A percentile compares a stretch with the other conserved stretches of the same genome.
Conservation (phyloP, 129 eudicot species). For the Kitagawia praeruptora region DNA sequence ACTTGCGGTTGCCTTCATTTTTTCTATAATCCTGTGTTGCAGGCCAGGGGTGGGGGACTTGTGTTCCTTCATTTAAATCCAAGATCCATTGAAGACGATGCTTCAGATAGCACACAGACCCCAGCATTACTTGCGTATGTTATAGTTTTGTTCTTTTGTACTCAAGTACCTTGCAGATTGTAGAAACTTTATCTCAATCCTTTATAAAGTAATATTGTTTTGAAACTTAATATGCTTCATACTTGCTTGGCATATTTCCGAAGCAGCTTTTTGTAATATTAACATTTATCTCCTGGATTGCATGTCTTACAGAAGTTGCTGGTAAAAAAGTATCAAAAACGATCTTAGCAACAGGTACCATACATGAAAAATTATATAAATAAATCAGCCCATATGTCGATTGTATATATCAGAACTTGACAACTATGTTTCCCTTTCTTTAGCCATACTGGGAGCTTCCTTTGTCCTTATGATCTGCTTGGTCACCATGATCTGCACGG, state of each 20-base stretch:
- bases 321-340: too few species aligned
- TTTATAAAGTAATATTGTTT: background rate
- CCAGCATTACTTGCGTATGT: conserved; percentile 46
- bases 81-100: conserved; percentile 26
- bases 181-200: background rate
- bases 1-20: too few species aligned
- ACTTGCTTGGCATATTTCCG: background rate
- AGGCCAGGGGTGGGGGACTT: conserved; percentile 78
- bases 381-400: too few species aligned
- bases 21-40: conserved; percentile 14
- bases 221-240: background rate
- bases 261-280: background rate
- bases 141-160: too few species aligned
- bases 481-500: too few species aligned
- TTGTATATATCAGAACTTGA: too few species aligned
- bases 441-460: too few species aligned
- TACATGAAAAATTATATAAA: too few species aligned
- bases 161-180: background rate
- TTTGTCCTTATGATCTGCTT: too few species aligned
- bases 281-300: background rate
- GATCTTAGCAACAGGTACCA: too few species aligned
- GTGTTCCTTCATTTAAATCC: conserved; percentile 36
- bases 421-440: too few species aligned
- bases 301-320: background rate
- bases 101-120: conserved; percentile 23